Conservation (phyloP, 2,329 filamentous ascomycete genomes). For the Xenosphaeropsis pyriputrescens region DNA sequence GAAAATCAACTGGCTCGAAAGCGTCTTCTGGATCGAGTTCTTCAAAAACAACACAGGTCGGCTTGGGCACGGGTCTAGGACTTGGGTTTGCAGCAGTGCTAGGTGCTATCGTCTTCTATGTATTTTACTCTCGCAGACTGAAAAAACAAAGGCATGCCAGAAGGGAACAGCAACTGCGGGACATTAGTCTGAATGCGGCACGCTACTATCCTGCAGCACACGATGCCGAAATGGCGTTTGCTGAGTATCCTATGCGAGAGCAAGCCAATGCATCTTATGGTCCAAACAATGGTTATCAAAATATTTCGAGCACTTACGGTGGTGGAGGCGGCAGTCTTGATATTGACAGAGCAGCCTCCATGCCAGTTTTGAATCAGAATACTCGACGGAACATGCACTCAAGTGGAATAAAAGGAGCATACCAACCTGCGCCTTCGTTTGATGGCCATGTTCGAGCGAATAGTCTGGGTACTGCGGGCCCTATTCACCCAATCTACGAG, state of each 20-base stretch:
- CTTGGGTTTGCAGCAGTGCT: conserved; percentile 41
- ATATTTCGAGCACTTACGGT: conserved; percentile 14
- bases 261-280: neutral
- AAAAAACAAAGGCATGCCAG: conserved; percentile 19
- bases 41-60: conserved; percentile 28
- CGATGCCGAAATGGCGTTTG: neutral
- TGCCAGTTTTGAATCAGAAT: conserved; percentile 5
- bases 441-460: conserved; percentile 27
- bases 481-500: conserved; percentile 50
- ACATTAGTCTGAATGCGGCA: conserved; percentile 25
- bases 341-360: neutral
- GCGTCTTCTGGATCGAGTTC: conserved; percentile 13
- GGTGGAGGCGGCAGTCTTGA: conserved; percentile 20
- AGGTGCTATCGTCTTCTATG: conserved; percentile 27
- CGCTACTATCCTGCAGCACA: conserved; percentile 5
- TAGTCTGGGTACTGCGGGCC: conserved; percentile 29
- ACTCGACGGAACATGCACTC: conserved; percentile 15
- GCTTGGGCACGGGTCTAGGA: conserved; percentile 50
- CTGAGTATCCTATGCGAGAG: neutral
- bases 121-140: conserved; percentile 34
- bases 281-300: conserved; percentile 5
- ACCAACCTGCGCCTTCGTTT: conserved; percentile 25
- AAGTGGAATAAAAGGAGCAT: conserved; percentile 17
- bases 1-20: conserved; percentile 7
- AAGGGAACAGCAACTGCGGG: conserved; percentile 38